Base-by-base conservation (phyloP, 2,329 filamentous ascomycete species). In the Sclerotiophoma versabilis region DNA sequence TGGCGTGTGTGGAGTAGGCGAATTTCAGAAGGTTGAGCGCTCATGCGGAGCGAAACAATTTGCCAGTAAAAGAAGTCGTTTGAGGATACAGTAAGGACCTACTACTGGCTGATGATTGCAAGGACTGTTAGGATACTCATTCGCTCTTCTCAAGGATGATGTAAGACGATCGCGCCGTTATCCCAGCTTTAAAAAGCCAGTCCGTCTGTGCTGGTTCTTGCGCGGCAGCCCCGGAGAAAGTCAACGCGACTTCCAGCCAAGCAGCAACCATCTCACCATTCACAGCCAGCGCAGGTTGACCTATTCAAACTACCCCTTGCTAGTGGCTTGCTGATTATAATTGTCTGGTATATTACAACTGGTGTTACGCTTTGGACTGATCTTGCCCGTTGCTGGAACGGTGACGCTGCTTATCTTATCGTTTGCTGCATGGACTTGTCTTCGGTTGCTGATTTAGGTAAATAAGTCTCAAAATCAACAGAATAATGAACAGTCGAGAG, bases 241-340 rank as follows among this genome's bases (percentile, higher is more conserved):
- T 43, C 20, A 30, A 50, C 23, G 23, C 25, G 47, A 36, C 19
- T 42, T 43, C 25, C 26, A 27, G 23, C 45, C 39, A 54, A 44
- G 27, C 30, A 37, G 38, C 25, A 42, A 11, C 30, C 30, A 30
- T 36, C 30, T 32, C 37, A 42, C 25, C 19, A 30, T 12, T 26
- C n/a, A 19, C 26, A 38, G 32, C 20, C 37, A 20, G 23, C 37
- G 49, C 45, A 26, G 36, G 23, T 47, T 42, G 8, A 25, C 43
- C 14, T 46, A 19, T 26, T 34, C 27, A 5, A 23, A 46, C 29
- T 20, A 23, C 14, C 41, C 15, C 43, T 39, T 20, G n/a, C 17
- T n/a, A 44, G 17, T 33, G 33, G 33, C 26, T 12, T 45, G 45
- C 26, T 17, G 33, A 49, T 44, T 27, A 22, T 11, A 41, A 55